Conservation (phyloP, 768 basidiomycete genomes). For the Boletus rex-veris region DNA sequence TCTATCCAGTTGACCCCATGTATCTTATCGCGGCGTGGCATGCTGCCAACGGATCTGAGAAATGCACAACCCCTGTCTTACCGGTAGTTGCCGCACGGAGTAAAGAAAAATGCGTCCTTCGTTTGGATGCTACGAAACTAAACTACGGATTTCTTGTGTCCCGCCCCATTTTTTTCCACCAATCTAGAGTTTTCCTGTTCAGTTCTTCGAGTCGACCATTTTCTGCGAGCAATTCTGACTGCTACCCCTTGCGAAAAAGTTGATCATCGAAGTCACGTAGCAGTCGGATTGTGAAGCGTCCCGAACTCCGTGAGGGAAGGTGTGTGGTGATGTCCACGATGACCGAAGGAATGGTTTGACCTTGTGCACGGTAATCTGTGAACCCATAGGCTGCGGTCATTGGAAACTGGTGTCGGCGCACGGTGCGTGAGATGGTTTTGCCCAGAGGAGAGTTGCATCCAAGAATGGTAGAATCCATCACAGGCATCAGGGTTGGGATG, state of each 20-base stretch:
- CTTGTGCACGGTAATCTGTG: slow-evolving; percentile 27
- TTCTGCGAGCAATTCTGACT: no score
- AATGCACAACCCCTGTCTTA: no score
- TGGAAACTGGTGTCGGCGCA: neutral
- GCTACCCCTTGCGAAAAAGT: no score
- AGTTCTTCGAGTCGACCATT: no score
- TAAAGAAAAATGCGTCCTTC: no score
- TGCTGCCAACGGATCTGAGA: neutral
- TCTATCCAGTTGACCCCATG: neutral
- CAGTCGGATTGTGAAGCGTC: slow-evolving; percentile 25
- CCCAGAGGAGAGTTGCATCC: neutral
- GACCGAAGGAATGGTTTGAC: slow-evolving; percentile 37
- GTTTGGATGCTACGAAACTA: no score
- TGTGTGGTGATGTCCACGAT: slow-evolving; percentile 38
- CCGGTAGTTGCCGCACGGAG: no score
- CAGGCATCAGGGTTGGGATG: no score
- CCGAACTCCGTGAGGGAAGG: slow-evolving; percentile 30
- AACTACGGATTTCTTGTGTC: no score
- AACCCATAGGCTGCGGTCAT: neutral
- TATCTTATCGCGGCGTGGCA: neutral
- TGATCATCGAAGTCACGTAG: slow-evolving; percentile 27
- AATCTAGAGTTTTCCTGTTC: no score
- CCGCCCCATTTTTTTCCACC: no score
- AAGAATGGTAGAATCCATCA: no score
- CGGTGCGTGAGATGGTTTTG: neutral